These are phyloP conservation scores for Diversispora epigaea DNA, from an alignment of 192 early-diverging fungal genomes.

Conservation along the genomic window DNA sequence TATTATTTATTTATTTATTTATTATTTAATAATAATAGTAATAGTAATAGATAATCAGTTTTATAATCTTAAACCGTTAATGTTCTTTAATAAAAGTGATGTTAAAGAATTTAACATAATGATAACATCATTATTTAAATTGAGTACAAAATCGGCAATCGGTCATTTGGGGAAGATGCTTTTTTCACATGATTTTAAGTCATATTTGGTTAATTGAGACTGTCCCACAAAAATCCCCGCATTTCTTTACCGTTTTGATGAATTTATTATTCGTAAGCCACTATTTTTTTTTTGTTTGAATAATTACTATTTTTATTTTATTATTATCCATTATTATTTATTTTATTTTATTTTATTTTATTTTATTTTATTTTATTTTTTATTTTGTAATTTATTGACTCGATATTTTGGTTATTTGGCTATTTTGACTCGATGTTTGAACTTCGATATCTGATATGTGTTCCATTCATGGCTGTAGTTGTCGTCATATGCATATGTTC, in stretches of 20 bases:
- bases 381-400: not conserved
- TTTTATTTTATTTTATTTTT: not conserved
- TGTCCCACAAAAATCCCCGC: not conserved
- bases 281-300: no score
- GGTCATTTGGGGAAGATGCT: not conserved
- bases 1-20: not conserved
- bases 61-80: not conserved
- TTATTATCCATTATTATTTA: no score
- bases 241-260: not conserved
- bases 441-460: not conserved
- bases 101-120: not conserved
- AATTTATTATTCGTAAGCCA: no score
- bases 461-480: not conserved
- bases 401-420: not conserved
- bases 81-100: not conserved
- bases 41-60: not conserved
- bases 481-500: not conserved
- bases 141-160: not conserved
- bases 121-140: not conserved
- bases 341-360: not conserved
- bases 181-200: not conserved
- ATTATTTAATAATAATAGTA: no score
- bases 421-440: not conserved
- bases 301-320: no score
- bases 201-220: not conserved